Evolutionary conservation across 441 rosid species (phyloP).

Genomic region (Gossypium davidsonii): DNA sequence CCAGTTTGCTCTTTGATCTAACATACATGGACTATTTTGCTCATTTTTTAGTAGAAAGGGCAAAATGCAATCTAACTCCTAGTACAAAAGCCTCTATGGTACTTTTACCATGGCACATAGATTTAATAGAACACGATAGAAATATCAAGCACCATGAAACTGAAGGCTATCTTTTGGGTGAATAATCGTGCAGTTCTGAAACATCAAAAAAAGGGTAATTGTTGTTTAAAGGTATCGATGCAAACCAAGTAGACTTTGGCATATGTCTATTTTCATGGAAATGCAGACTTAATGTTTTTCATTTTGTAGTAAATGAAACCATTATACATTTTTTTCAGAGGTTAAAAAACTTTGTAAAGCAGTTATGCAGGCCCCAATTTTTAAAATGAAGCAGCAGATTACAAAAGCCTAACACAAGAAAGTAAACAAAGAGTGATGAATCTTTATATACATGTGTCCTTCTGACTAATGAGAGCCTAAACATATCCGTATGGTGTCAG

Average conservation of each 20-base stretch:
- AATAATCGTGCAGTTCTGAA: background rate
- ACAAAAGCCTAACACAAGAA: background rate
- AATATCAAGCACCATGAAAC: slow-evolving; percentile 1
- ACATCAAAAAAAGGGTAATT: background rate
- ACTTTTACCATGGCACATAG: background rate
- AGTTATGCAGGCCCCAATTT: background rate
- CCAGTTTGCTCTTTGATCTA: too few species aligned
- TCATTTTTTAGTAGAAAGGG: too few species aligned
- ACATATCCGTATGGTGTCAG: background rate
- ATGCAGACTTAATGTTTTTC: background rate
- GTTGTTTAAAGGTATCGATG: background rate
- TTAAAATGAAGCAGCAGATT: background rate
- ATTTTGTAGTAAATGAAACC: background rate
- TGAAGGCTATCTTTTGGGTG: background rate
- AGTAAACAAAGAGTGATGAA: background rate
- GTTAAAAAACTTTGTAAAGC: background rate
- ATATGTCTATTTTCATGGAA: background rate
- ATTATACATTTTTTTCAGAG: background rate
- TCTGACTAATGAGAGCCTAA: background rate
- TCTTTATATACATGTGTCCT: background rate
- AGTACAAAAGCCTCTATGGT: too few species aligned
- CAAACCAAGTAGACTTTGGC: background rate
- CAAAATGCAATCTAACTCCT: too few species aligned
- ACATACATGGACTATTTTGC: too few species aligned
- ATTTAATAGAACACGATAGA: background rate